Percentiles rank a stretch among this genome's conserved stretches.
These are phyloP conservation scores for Microbotryum saponariae DNA, from an alignment of 1,284 basidiomycete genomes.

Conservation along the genomic window DNA sequence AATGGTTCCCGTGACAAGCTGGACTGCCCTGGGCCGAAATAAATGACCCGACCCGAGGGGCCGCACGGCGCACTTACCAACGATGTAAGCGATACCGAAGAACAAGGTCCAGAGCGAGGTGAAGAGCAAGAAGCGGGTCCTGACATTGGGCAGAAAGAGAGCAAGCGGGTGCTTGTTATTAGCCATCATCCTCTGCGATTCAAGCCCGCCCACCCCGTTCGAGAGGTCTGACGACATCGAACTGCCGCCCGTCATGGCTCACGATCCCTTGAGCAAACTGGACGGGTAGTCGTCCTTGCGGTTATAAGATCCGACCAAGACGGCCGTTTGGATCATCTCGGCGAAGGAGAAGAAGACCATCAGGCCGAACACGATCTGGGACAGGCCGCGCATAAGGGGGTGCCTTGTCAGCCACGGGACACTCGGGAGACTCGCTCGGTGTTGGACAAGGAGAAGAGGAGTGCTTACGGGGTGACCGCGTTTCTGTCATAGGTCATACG, in stretches of 20 bases:
- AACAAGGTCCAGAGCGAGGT: conserved; percentile 32
- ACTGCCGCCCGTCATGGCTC: neutral
- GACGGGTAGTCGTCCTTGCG: conserved; percentile 20
- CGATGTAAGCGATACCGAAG: conserved; percentile 28
- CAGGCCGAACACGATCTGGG: conserved; percentile 25
- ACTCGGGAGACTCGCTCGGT: too few species aligned
- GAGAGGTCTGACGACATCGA: too few species aligned
- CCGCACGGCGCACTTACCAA: conserved; percentile 9
- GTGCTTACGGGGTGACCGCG: too few species aligned
- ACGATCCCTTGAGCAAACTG: conserved; percentile 10
- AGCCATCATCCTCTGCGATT: too few species aligned
- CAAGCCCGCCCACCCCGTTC: neutral
- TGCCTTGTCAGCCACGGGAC: too few species aligned
- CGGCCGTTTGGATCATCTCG: conserved; percentile 32
- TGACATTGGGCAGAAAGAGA: neutral
- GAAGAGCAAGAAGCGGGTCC: conserved; percentile 32
- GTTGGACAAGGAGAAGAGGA: too few species aligned
- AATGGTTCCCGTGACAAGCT: too few species aligned
- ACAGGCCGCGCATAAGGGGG: conserved; percentile 22
- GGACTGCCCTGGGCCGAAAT: neutral
- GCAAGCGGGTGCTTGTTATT: neutral
- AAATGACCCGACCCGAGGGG: neutral
- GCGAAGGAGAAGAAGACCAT: conserved; percentile 33
- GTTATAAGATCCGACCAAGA: conserved; percentile 29
- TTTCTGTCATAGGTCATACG: too few species aligned